phyloP scores from a whole-genome alignment of 306 rosid species.

The Vachellia collinsii region DNA sequence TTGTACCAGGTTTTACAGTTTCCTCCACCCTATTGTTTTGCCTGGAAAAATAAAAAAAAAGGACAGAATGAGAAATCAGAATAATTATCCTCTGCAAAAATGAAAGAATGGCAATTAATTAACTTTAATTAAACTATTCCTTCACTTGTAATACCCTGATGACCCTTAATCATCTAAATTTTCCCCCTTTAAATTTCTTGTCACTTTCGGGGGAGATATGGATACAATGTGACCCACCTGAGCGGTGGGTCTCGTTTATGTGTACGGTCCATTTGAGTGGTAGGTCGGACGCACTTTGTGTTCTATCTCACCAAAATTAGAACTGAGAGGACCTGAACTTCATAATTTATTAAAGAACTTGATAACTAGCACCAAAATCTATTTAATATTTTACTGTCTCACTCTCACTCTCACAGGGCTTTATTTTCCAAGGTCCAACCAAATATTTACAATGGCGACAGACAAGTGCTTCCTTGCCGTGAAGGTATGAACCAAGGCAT shows the following conservation, averaged over 20 bases:
- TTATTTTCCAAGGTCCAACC: constrained; percentile 36
- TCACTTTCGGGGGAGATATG: background rate
- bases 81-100: constrained; percentile 1
- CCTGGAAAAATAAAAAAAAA: constrained; percentile 56
- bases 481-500: background rate
- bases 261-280: background rate
- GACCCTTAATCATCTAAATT: background rate
- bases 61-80: background rate
- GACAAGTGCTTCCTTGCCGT: constrained; percentile 24
- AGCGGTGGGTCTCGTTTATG: background rate
- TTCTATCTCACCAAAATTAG: background rate
- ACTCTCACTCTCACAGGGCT: background rate
- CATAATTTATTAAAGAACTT: no score
- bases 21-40: constrained; percentile 63
- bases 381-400: no score
- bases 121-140: background rate
- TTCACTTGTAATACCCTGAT: background rate
- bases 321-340: no score
- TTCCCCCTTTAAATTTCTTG: background rate
- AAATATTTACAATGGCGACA: constrained; percentile 13
- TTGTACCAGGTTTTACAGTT: background rate
- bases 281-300: background rate
- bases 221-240: background rate
- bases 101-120: background rate
- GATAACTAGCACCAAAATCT: no score